Percentiles rank a stretch among this genome's conserved stretches.
Evolutionary conservation across 306 rosid species (phyloP).

Genomic region (Ormosia emarginata): DNA sequence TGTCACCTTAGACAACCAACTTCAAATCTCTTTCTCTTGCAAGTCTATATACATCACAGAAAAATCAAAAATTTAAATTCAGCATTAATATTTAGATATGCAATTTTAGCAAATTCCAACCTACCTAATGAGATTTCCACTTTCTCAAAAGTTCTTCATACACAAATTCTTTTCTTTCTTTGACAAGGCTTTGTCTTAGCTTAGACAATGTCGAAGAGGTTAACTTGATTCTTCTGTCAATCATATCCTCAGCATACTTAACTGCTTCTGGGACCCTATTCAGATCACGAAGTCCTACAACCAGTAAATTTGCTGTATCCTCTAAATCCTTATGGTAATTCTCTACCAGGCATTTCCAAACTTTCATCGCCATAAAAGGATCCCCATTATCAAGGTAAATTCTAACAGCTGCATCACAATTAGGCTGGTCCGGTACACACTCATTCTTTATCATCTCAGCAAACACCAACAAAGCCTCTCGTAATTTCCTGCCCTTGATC

Average conservation of each 20-base stretch:
- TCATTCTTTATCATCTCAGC: slow-evolving; percentile 68
- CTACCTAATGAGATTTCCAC: slow-evolving; percentile 35
- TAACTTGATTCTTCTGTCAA: slow-evolving; percentile 50
- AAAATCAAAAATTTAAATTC: neutral
- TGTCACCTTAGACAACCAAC: neutral
- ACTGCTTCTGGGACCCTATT: slow-evolving; percentile 59
- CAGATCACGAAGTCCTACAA: slow-evolving; percentile 45
- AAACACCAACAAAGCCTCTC: slow-evolving; percentile 46
- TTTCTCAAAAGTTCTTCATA: slow-evolving; percentile 54
- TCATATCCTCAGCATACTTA: slow-evolving; percentile 70
- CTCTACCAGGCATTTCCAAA: slow-evolving; percentile 59
- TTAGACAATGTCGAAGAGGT: slow-evolving; percentile 48
- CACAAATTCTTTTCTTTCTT: slow-evolving; percentile 38
- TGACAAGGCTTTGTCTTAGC: slow-evolving; percentile 52
- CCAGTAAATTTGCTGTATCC: slow-evolving; percentile 44
- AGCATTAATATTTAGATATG: neutral
- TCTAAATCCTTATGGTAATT: slow-evolving; percentile 45
- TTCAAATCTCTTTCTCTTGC: neutral
- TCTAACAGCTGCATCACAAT: slow-evolving; percentile 51
- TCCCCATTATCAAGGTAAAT: slow-evolving; percentile 43
- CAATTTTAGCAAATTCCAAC: neutral
- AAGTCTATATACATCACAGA: neutral
- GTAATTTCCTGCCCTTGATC: slow-evolving; percentile 43
- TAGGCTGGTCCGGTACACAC: slow-evolving; percentile 49
- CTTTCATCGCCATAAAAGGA: slow-evolving; percentile 44